Base-by-base conservation (phyloP, 2,329 filamentous ascomycete genomes). In the Fusarium tuaranense region DNA sequence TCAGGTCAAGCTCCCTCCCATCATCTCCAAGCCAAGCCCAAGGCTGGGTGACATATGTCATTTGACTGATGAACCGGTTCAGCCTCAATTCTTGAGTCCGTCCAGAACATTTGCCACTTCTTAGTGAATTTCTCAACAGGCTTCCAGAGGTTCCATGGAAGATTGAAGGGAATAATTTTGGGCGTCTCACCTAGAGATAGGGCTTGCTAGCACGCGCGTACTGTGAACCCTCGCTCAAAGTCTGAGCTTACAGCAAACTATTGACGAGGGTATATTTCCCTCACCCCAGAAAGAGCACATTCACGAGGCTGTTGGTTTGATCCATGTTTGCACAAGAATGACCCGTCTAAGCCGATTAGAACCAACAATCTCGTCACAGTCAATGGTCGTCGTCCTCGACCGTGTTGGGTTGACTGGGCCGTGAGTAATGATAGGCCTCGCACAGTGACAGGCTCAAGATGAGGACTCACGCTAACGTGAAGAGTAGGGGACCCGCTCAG, bases 401-500 rank as follows among this genome's bases (percentile, higher is more conserved):
- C 25, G 30, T 41, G 58, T 68, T 75, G 72, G 72, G 58, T 70
- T 75, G 72, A 69, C 72, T 73, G 66, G 72, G 48, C 72, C 72
- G 69, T 75, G 72, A 75, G 66, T 22, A 32, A 70, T 39, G 39
- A 58, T 22, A 36, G 44, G 44, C 39, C 55, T 68, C 72, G 67
- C 72, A 75, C 72, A 61, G 72, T 78, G 69, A 53, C 44, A 71
- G 36, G 65, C 63, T 63, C 63, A 27, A 27, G 34, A 65, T 8
- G 18, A 69, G 57, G 39, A 63, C 65, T 48, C 51, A 74, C 76
- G 76, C 76, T 78, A 78, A 72, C 57, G 70, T 55, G 41, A 41
- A 65, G 65, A 70, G 67, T 68, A 67, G 66, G 66, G 70, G 76
- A 76, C 76, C 76, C 76, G 74, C 74, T 53, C 32, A 59, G 63